Evolutionary conservation across 2,329 filamentous ascomycete species (phyloP).

Genomic region (Ramularia collo-cygni): DNA sequence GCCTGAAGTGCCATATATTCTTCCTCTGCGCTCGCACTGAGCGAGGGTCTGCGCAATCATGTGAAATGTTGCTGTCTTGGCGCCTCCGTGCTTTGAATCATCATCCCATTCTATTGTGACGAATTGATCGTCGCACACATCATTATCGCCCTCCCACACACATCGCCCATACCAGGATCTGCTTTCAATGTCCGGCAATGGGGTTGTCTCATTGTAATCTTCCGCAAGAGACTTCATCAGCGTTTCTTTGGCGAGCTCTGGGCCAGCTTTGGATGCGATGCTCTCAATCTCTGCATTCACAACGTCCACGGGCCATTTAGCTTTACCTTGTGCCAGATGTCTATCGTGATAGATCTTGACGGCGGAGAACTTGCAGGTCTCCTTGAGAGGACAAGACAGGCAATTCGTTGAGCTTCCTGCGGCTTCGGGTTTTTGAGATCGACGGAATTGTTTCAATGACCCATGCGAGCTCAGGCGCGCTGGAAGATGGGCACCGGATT

Average conservation of each 20-base stretch:
- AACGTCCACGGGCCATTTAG: conserved; percentile 76
- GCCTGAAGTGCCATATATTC: conserved; percentile 78
- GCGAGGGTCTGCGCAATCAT: conserved; percentile 88
- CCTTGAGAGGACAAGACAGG: conserved; percentile 67
- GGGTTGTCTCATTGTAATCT: conserved; percentile 50
- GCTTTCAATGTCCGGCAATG: conserved; percentile 41
- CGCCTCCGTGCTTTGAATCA: conserved; percentile 40
- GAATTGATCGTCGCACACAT: conserved; percentile 86
- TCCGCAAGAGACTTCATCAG: conserved; percentile 45
- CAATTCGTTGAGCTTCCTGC: conserved; percentile 83
- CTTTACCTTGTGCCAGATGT: conserved; percentile 60
- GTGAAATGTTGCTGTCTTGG: conserved; percentile 85
- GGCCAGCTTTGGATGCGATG: conserved; percentile 44
- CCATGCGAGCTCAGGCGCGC: conserved; percentile 68
- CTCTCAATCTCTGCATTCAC: conserved; percentile 92
- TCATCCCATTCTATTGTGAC: conserved; percentile 87
- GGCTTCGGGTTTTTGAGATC: conserved; percentile 63
- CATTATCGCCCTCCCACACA: conserved; percentile 87
- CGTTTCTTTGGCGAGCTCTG: conserved; percentile 44
- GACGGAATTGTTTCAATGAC: conserved; percentile 69
- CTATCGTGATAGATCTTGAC: conserved; percentile 72
- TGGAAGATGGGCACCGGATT: conserved; percentile 56
- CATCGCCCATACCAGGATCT: conserved; percentile 82
- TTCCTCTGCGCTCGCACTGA: conserved; percentile 76
- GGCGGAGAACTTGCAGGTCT: conserved; percentile 76